These are phyloP conservation scores for Boletellus deceptivus DNA, from an alignment of 1,284 basidiomycete species.

Conservation along the genomic window DNA sequence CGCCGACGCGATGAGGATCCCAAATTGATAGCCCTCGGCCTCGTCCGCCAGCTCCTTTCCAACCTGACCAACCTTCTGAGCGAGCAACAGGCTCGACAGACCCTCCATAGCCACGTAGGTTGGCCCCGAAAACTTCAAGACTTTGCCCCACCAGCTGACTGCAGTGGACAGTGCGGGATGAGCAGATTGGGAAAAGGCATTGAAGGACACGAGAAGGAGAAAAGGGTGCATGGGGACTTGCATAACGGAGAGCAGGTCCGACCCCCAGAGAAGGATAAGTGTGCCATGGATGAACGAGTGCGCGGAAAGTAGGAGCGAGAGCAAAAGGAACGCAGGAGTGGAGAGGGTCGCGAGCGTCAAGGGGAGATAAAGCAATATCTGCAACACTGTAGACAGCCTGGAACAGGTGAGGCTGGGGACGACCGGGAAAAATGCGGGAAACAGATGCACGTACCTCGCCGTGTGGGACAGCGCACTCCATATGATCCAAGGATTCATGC, in stretches of 20 bases:
- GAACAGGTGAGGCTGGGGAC: conserved; percentile 6
- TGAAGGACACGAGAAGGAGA: conserved; percentile 77
- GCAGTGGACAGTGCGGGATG: conserved; percentile 56
- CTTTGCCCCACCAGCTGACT: conserved; percentile 69
- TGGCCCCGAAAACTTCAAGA: conserved; percentile 70
- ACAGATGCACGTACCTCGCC: conserved; percentile 47
- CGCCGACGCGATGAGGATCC: conserved; percentile 68
- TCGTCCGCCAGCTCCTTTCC: conserved; percentile 67
- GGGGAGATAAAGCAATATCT: conserved; percentile 82
- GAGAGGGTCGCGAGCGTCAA: conserved; percentile 79
- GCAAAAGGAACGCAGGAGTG: conserved; percentile 73
- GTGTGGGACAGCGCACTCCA: conserved; percentile 66
- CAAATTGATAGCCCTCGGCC: conserved; percentile 73
- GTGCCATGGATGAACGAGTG: conserved; percentile 78
- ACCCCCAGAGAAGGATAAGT: conserved; percentile 63
- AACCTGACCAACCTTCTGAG: conserved; percentile 75
- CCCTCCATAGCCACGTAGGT: conserved; percentile 81
- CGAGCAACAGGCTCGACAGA: conserved; percentile 77
- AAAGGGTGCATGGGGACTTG: conserved; percentile 81
- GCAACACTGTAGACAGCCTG: conserved; percentile 71
- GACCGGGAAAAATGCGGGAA: neutral
- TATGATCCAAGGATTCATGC: conserved; percentile 56
- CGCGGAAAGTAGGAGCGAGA: conserved; percentile 73
- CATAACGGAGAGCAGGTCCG: conserved; percentile 64
- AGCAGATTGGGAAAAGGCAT: conserved; percentile 65